These are phyloP conservation scores for Neurospora tetraspora DNA, from an alignment of 495 filamentous ascomycete genomes.

Conservation along the genomic window DNA sequence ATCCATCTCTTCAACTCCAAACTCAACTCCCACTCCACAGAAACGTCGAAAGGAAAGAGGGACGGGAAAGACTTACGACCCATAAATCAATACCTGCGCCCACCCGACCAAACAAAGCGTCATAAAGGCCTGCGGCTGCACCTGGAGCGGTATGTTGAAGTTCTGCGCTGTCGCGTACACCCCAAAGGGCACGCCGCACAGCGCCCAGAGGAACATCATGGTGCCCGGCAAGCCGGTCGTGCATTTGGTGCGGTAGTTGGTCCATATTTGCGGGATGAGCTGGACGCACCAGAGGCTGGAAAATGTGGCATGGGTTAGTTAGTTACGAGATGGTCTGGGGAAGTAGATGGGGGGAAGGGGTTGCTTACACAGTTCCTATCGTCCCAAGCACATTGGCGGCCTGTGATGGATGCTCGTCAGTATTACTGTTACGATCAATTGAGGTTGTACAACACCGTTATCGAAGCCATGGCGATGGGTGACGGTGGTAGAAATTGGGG, in stretches of 20 bases:
- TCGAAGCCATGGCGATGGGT: neutral
- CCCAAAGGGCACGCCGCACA: conserved; percentile 43
- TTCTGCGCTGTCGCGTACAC: conserved; percentile 41
- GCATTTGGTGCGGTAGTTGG: conserved; percentile 58
- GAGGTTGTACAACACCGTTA: neutral
- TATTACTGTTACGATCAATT: neutral
- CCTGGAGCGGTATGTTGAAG: conserved; percentile 65
- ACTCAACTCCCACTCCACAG: neutral
- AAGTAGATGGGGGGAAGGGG: neutral
- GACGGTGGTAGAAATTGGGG: neutral
- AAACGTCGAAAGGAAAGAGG: too few relatives aligned
- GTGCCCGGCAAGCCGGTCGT: conserved; percentile 60
- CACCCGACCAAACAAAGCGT: conserved; percentile 54
- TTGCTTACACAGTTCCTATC: neutral
- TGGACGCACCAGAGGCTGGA: conserved; percentile 40
- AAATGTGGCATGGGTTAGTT: neutral
- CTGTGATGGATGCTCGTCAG: conserved; percentile 7
- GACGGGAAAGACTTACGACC: conserved; percentile 33
- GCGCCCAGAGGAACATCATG: conserved; percentile 71
- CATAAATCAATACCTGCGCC: conserved; percentile 56
- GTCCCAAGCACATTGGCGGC: conserved; percentile 39
- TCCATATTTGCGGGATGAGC: conserved; percentile 51
- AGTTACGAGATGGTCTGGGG: neutral
- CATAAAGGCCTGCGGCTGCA: conserved; percentile 65
- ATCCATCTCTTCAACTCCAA: neutral